Evolutionary conservation across 2,329 filamentous ascomycete genomes (phyloP), one percentile per base, ranked within the genome.

Genomic region (Sporothrix phasma): DNA sequence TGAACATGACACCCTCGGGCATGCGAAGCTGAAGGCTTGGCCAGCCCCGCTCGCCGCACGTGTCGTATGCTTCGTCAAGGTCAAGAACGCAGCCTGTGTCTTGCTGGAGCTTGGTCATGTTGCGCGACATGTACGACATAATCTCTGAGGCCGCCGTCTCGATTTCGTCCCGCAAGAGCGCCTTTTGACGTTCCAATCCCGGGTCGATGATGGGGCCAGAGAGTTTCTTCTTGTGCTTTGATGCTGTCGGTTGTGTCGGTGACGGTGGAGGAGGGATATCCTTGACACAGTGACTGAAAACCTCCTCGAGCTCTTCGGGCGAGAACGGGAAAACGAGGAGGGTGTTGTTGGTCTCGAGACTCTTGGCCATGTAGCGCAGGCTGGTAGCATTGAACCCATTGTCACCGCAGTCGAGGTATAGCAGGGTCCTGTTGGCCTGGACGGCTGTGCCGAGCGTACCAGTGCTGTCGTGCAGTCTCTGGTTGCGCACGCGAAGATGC

Each of bases 341-440:
- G 11, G 74, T 75, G 6, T 67, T 70, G 69, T 79, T 81, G 37
- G 73, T 69, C 62, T 75, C 74, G 31, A 82, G 70, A 60, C 76
- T 76, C 66, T 75, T 76, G 22, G 79, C 75, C 29, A 82, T 70
- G 69, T 80, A 79, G 37, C 76, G 74, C 62, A 81, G 74, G 66
- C 79, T 80, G 24, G 80, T 80, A 41, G 82, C 73, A 66, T 81
- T 83, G 68, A 84, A 80, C 62, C 78, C 78, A 66, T 84, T 84
- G 67, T 79, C 77, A 46, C 80, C 78, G 68, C 80, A 82, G 69
- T 85, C 82, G 17, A 85, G 72, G 62, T 81, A 81, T 31, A 76
- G 75, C 3, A 85, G 75, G 0, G 77, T 77, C 65, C 73, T 74
- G 69, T 84, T 84, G 34, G 72, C 71, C 5, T 77, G 75, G 17